A percentile compares a stretch with the other conserved stretches of the same genome.
Conservation (phyloP, 2,329 filamentous ascomycete genomes). For the Colletotrichum sojae region DNA sequence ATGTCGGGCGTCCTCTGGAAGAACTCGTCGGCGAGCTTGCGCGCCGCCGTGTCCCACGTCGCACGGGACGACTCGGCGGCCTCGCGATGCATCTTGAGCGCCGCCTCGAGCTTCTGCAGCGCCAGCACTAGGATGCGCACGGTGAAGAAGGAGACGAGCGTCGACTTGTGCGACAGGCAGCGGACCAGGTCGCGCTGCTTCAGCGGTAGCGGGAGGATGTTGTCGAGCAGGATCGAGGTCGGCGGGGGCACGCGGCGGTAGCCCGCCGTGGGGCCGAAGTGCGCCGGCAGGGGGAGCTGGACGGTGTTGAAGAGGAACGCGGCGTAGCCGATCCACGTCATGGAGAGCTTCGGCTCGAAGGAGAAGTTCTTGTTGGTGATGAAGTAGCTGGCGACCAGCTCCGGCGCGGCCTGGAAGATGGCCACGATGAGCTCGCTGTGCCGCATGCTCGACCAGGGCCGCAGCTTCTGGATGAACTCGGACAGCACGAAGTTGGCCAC, state of each 20-base stretch:
- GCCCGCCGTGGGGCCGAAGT: slow-evolving; percentile 76
- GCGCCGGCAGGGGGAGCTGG: slow-evolving; percentile 78
- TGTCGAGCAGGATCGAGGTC: slow-evolving; percentile 84
- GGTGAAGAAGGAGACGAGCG: slow-evolving; percentile 87
- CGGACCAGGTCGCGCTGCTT: slow-evolving; percentile 84
- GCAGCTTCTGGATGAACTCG: slow-evolving; percentile 82
- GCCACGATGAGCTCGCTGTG: slow-evolving; percentile 86
- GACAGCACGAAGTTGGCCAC: slow-evolving; percentile 86
- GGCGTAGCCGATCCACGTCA: slow-evolving; percentile 95
- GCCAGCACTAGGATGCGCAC: slow-evolving; percentile 83
- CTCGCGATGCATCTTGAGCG: slow-evolving; percentile 73
- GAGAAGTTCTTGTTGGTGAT: slow-evolving; percentile 83
- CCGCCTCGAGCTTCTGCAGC: slow-evolving; percentile 80
- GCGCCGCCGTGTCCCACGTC: slow-evolving; percentile 79
- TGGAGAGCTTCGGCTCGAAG: slow-evolving; percentile 91
- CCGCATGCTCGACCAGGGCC: slow-evolving; percentile 84
- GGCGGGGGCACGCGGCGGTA: slow-evolving; percentile 82
- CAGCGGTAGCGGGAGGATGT: slow-evolving; percentile 85
- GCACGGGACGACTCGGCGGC: slow-evolving; percentile 53
- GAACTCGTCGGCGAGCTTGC: slow-evolving; percentile 80
- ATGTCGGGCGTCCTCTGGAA: slow-evolving; percentile 84
- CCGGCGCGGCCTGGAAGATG: slow-evolving; percentile 86
- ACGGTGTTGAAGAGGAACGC: slow-evolving; percentile 89
- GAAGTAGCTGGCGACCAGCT: slow-evolving; percentile 91
- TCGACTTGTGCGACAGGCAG: slow-evolving; percentile 83